Evolutionary conservation across 805 yeast species (phyloP).

Genomic region (Wickerhamiella sorbophila): DNA sequence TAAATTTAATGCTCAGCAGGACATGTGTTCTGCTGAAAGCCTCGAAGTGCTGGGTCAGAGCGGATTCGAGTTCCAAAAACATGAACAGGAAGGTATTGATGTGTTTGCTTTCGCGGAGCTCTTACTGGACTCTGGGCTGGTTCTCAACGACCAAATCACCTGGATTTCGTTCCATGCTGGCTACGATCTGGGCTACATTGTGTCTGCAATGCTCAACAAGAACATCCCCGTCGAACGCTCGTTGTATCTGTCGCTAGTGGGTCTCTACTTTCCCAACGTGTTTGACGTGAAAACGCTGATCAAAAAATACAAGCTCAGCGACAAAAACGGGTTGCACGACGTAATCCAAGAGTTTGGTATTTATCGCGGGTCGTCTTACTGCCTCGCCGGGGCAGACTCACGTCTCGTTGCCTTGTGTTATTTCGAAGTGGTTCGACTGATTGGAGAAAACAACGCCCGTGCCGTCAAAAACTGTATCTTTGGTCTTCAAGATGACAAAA

Average conservation of each 20-base stretch:
- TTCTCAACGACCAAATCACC: constrained; percentile 51
- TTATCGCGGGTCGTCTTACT: constrained; percentile 24
- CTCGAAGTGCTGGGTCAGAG: constrained; percentile 64
- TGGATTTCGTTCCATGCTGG: constrained; percentile 94
- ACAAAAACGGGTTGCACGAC: constrained; percentile 25
- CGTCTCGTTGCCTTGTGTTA: constrained; percentile 30
- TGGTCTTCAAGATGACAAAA: constrained; percentile 25
- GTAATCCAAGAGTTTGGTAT: constrained; percentile 32
- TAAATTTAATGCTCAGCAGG: constrained; percentile 53
- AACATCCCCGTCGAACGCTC: constrained; percentile 67
- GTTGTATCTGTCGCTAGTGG: constrained; percentile 60
- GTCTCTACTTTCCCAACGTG: constrained; percentile 62
- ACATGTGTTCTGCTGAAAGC: constrained; percentile 82
- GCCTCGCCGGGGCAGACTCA: constrained; percentile 34
- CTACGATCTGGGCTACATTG: constrained; percentile 82
- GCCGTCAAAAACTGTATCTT: constrained; percentile 24
- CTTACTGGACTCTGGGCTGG: constrained; percentile 72
- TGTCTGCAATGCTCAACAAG: constrained; percentile 60
- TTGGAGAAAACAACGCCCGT: constrained; percentile 22
- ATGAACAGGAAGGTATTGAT: constrained; percentile 64
- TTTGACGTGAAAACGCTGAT: constrained; percentile 58
- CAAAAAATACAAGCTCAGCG: constrained; percentile 25
- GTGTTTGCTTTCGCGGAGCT: constrained; percentile 70
- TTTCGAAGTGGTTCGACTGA: constrained; percentile 28
- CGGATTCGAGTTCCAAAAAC: constrained; percentile 68